Percentiles rank a stretch among this genome's conserved stretches.
Conservation (phyloP, 2,329 filamentous ascomycete genomes). For the Mycogone perniciosa region DNA sequence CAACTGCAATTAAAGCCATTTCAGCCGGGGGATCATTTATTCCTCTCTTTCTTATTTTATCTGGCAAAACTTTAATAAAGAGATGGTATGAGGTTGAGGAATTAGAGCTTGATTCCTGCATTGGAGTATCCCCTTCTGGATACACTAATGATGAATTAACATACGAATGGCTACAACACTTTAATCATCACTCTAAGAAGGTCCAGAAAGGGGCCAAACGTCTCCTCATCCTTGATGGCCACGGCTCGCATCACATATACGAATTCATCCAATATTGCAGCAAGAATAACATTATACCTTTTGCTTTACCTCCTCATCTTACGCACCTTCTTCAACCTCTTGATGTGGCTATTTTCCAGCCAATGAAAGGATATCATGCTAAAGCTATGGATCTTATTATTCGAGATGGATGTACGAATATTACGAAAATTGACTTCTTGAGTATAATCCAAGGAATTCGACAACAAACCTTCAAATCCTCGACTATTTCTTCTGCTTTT, state of each 20-base stretch:
- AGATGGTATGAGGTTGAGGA: slow-evolving; percentile 16
- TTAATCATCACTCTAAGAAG: slow-evolving; percentile 26
- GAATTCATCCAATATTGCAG: slow-evolving; percentile 30
- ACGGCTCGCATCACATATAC: slow-evolving; percentile 29
- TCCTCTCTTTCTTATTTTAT: slow-evolving; percentile 10
- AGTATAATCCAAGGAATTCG: no score
- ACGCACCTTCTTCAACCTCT: slow-evolving; percentile 9
- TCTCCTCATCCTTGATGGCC: slow-evolving; percentile 32
- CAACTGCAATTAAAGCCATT: slow-evolving; percentile 9
- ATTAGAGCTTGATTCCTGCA: slow-evolving; percentile 23
- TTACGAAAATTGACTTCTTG: slow-evolving; percentile 9
- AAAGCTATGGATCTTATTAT: no score
- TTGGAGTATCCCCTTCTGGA: slow-evolving; percentile 25
- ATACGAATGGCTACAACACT: slow-evolving; percentile 30
- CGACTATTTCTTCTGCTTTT: no score
- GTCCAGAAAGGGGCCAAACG: no score
- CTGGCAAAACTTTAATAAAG: slow-evolving; percentile 12
- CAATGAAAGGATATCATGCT: slow-evolving; percentile 9
- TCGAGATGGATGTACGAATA: slow-evolving; percentile 1
- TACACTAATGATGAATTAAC: slow-evolving; percentile 29
- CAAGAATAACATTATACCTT: slow-evolving; percentile 29
- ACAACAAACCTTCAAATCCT: no score
- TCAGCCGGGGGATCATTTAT: neutral
- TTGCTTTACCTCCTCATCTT: neutral
- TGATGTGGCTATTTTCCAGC: slow-evolving; percentile 7